Evolutionary conservation across 495 filamentous ascomycete genomes (phyloP).

Genomic region (Jackrogersella minutella): DNA sequence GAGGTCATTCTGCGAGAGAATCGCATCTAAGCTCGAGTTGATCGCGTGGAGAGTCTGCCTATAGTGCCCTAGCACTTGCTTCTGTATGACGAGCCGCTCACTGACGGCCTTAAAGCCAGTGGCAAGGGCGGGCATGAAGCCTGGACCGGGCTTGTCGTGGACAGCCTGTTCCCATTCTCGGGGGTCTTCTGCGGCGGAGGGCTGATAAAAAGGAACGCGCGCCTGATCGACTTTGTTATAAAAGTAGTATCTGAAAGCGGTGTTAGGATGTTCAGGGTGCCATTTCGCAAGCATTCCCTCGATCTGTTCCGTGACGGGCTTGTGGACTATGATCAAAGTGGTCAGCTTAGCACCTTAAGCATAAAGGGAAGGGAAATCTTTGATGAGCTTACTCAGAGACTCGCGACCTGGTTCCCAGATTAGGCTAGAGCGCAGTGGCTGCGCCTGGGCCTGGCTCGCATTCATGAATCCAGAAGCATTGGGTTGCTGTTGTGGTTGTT

Average conservation of each 20-base stretch:
- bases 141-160: conserved; percentile 77
- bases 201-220: conserved; percentile 81
- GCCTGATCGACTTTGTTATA: conserved; percentile 90
- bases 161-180: conserved; percentile 94
- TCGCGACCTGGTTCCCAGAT: conserved; percentile 60
- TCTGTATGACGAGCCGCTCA: conserved; percentile 79
- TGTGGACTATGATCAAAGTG: conserved; percentile 57
- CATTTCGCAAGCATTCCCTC: conserved; percentile 81
- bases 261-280: conserved; percentile 73
- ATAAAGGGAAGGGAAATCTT: too few species aligned
- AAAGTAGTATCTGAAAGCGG: conserved; percentile 88
- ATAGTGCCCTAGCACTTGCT: conserved; percentile 73
- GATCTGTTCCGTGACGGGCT: conserved; percentile 86
- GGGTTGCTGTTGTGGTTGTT: conserved; percentile 35
- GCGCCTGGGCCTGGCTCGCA: conserved; percentile 40
- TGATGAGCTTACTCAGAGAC: conserved; percentile 49
- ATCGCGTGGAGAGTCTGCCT: conserved; percentile 88
- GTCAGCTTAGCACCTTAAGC: conserved; percentile 13
- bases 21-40: conserved; percentile 79
- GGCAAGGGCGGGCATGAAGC: conserved; percentile 75
- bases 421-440: conserved; percentile 49
- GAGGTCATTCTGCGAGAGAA: conserved; percentile 84
- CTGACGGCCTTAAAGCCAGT: conserved; percentile 67
- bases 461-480: conserved; percentile 44
- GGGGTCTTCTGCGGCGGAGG: conserved; percentile 76